Percentiles rank a stretch among this genome's conserved stretches.
Evolutionary conservation across 768 basidiomycete genomes (phyloP).

Genomic region (Panus rudis): DNA sequence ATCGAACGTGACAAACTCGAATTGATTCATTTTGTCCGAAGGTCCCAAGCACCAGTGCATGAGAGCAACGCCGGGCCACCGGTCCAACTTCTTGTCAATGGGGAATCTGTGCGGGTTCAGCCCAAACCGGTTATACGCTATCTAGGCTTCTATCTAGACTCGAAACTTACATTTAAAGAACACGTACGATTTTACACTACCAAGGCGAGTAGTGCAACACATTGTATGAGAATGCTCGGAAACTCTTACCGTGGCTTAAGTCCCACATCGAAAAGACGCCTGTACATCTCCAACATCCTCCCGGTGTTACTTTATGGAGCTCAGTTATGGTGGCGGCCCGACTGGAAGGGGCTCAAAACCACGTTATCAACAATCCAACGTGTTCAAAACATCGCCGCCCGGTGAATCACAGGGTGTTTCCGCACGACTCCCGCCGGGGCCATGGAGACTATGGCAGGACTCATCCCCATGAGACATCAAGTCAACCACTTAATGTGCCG

Average conservation of each 20-base stretch:
- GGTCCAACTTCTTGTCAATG: background rate
- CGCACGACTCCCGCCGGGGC: conserved; percentile 12
- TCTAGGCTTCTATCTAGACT: conserved; percentile 15
- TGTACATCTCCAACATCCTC: conserved; percentile 13
- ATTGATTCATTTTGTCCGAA: conserved; percentile 11
- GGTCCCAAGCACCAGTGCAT: background rate
- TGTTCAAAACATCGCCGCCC: conserved; percentile 10
- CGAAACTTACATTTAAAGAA: conserved; percentile 5
- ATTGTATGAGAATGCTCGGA: conserved; percentile 9
- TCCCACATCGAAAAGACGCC: conserved; percentile 8
- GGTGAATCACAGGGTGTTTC: conserved; percentile 17
- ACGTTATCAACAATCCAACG: conserved; percentile 3
- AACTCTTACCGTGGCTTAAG: conserved; percentile 14
- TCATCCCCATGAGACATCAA: conserved; percentile 11
- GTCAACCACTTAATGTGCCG: conserved; percentile 11
- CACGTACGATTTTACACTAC: conserved; percentile 9
- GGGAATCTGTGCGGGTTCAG: background rate
- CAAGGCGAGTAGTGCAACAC: conserved; percentile 8
- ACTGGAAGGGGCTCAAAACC: conserved; percentile 6
- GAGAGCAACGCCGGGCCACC: background rate
- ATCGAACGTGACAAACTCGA: conserved; percentile 11
- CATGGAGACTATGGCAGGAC: conserved; percentile 12
- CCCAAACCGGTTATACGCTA: conserved; percentile 5
- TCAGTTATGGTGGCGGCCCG: conserved; percentile 15
- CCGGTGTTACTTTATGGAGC: conserved; percentile 15